Percentiles rank a stretch among this genome's conserved stretches.
Conservation (phyloP, 2,329 filamentous ascomycete species). For the Ophiosphaerella narmari region DNA sequence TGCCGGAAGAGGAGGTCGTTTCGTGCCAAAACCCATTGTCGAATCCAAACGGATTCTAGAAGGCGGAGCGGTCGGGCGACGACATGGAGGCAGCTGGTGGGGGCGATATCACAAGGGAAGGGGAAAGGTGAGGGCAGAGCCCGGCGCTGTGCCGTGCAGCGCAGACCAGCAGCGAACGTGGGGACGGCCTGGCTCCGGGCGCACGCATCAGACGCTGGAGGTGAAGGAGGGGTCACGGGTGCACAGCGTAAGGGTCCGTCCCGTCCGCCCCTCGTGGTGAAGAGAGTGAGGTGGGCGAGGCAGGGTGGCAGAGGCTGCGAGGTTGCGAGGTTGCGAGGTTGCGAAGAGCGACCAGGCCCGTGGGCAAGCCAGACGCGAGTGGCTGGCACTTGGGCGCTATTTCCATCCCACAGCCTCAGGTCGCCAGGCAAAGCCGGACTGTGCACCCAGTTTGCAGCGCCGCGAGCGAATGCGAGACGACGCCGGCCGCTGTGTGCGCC, state of each 20-base stretch:
- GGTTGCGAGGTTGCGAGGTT: not conserved
- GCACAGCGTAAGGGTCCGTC: too few relatives aligned
- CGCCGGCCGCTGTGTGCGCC: not conserved
- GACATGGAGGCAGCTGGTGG: slow-evolving; percentile 36
- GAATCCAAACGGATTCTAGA: slow-evolving; percentile 37
- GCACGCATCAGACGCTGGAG: too few relatives aligned
- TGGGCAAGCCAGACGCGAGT: too few relatives aligned
- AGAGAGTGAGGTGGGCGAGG: slow-evolving; percentile 1
- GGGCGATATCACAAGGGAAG: slow-evolving; percentile 10
- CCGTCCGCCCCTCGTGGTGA: too few relatives aligned
- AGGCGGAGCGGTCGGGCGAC: slow-evolving; percentile 27
- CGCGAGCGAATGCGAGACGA: not conserved
- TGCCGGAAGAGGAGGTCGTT: slow-evolving; percentile 70
- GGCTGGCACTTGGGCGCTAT: not conserved
- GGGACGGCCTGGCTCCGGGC: too few relatives aligned
- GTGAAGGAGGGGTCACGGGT: too few relatives aligned
- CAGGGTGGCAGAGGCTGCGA: not conserved
- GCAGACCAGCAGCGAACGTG: too few relatives aligned
- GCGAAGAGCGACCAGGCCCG: not conserved
- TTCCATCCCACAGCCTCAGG: too few relatives aligned
- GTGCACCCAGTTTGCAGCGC: slow-evolving; percentile 12
- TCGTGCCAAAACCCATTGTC: slow-evolving; percentile 52
- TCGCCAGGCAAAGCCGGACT: not conserved
- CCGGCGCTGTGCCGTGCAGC: too few relatives aligned
- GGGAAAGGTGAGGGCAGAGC: slow-evolving; percentile 1